phyloP scores from a whole-genome alignment of 768 basidiomycete species.

The Tylopilus plumbeoviolaceoides region DNA sequence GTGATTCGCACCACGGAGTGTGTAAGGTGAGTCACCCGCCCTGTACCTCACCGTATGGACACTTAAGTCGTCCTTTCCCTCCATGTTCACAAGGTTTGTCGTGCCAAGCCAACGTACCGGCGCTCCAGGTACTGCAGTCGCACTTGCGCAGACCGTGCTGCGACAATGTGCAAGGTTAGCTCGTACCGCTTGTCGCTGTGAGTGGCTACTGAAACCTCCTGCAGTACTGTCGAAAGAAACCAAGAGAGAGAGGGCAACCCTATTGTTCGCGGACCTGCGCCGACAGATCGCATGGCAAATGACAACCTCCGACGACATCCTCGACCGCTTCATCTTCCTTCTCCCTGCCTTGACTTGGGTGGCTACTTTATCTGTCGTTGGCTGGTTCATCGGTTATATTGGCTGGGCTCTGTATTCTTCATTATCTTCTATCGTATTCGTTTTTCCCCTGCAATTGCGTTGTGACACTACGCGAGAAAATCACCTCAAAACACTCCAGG shows the following conservation, averaged over 20 bases:
- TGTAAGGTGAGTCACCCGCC: slow-evolving; percentile 22
- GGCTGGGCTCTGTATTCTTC: neutral
- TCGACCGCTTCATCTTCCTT: neutral
- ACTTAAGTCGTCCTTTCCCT: neutral
- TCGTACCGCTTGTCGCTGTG: neutral
- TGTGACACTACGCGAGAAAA: neutral
- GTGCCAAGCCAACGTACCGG: slow-evolving; percentile 52
- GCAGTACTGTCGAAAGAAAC: slow-evolving; percentile 23
- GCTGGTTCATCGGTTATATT: slow-evolving; percentile 1
- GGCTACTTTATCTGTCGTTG: slow-evolving; percentile 1
- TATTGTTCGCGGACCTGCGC: slow-evolving; percentile 29
- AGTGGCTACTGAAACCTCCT: neutral
- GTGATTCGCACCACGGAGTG: slow-evolving; percentile 5
- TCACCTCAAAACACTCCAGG: slow-evolving; percentile 41
- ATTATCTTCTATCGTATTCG: slow-evolving; percentile 1
- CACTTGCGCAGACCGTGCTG: slow-evolving; percentile 49
- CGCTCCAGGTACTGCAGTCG: slow-evolving; percentile 59
- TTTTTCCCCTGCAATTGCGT: neutral
- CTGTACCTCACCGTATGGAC: neutral
- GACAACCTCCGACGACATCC: neutral
- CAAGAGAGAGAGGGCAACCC: slow-evolving; percentile 10
- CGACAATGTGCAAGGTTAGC: slow-evolving; percentile 23
- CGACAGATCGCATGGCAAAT: slow-evolving; percentile 16
- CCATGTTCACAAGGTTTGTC: slow-evolving; percentile 37
- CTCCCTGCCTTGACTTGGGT: neutral